These are phyloP conservation scores for Nakazawaea ernobii DNA, from an alignment of 805 yeast species.

Conservation along the genomic window DNA sequence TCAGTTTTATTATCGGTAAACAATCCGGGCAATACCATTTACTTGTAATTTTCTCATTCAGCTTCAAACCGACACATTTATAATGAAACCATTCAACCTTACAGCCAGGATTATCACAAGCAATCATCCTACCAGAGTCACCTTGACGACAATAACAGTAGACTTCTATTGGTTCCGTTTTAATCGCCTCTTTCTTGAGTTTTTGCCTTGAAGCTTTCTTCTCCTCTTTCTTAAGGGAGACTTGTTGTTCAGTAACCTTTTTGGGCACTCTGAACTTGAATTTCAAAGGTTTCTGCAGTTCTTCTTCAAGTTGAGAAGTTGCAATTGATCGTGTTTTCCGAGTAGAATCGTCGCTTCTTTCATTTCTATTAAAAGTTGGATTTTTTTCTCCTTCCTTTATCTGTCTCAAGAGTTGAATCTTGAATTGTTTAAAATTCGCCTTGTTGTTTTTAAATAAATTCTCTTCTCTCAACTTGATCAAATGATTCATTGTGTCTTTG, in stretches of 20 bases:
- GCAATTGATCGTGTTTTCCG: neutral
- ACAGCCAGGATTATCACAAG: constrained; percentile 67
- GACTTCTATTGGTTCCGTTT: constrained; percentile 14
- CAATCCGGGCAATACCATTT: constrained; percentile 48
- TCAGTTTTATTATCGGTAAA: constrained; percentile 7
- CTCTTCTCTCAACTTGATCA: constrained; percentile 12
- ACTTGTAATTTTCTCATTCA: constrained; percentile 36
- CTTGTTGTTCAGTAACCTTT: neutral
- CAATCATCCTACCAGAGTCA: constrained; percentile 86
- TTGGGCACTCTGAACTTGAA: neutral
- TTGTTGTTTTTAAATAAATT: constrained; percentile 15
- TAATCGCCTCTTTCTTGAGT: constrained; percentile 6
- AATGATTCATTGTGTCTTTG: constrained; percentile 16
- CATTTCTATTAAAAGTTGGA: neutral
- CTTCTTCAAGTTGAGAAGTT: neutral
- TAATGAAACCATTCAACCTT: constrained; percentile 61
- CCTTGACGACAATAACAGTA: constrained; percentile 51
- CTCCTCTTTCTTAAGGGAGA: no score
- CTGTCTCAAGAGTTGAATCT: constrained; percentile 14
- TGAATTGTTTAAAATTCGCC: constrained; percentile 19
- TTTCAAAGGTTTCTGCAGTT: neutral
- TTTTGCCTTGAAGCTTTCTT: constrained; percentile 5
- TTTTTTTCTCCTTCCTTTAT: neutral
- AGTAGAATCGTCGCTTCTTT: neutral
- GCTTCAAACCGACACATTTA: constrained; percentile 40